Conservation (phyloP, 2,329 filamentous ascomycete genomes). For the Laburnicola sp. region DNA sequence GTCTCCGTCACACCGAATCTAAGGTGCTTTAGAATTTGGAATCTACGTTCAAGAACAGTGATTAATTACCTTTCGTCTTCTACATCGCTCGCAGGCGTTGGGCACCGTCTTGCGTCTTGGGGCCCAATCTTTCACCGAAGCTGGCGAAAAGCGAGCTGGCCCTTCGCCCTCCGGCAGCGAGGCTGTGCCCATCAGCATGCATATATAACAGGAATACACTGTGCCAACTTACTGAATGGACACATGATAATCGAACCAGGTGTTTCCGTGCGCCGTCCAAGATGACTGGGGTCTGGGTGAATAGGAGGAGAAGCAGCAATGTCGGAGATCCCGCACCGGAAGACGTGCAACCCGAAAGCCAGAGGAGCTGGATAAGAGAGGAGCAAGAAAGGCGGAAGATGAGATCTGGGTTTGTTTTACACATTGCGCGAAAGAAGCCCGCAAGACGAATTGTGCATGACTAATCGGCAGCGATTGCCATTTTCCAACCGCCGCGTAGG, state of each 20-base stretch:
- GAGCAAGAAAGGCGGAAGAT: conserved; percentile 34
- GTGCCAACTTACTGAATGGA: conserved; percentile 37
- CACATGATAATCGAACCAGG: conserved; percentile 31
- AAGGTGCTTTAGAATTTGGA: background rate
- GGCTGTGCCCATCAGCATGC: conserved; percentile 20
- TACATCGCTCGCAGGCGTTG: conserved; percentile 44
- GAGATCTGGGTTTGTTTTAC: conserved; percentile 44
- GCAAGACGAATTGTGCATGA: conserved; percentile 9
- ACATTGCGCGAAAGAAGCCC: conserved; percentile 29
- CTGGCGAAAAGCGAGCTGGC: conserved; percentile 35
- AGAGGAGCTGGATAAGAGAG: conserved; percentile 21
- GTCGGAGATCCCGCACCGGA: conserved; percentile 36
- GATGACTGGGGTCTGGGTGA: conserved; percentile 2
- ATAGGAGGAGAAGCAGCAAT: conserved; percentile 9
- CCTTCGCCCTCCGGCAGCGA: conserved; percentile 38
- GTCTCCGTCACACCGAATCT: conserved; percentile 43
- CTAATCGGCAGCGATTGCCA: conserved; percentile 36
- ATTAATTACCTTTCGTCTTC: conserved; percentile 32
- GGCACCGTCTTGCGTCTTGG: conserved; percentile 43
- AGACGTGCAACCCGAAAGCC: conserved; percentile 26
- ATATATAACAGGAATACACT: background rate
- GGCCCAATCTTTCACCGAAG: conserved; percentile 41
- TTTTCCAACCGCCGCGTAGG: conserved; percentile 12
- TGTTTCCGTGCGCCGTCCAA: conserved; percentile 3
- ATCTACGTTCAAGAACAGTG: background rate